Percentiles rank a stretch among this genome's conserved stretches.
Conservation (phyloP, 257 asterid species). For the Solanum medicagineum region DNA sequence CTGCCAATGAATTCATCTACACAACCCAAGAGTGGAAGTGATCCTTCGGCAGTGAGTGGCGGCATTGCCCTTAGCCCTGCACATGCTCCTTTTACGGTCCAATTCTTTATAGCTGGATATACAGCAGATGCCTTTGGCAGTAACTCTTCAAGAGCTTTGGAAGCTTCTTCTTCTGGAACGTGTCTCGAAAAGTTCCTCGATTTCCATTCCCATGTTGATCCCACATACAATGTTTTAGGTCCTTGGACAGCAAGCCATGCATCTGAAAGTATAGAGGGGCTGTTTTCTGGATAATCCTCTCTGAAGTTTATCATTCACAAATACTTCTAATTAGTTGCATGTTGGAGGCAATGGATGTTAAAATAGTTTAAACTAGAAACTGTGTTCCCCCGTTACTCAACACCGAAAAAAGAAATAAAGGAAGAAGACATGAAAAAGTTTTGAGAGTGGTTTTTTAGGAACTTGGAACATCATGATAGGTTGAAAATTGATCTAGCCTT, state of each 20-base stretch:
- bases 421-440: not conserved
- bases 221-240: constrained; percentile 44
- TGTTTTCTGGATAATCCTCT: constrained; percentile 45
- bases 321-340: not conserved
- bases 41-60: constrained; percentile 59
- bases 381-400: not conserved
- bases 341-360: not conserved
- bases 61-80: constrained; percentile 96
- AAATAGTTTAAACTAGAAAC: not conserved
- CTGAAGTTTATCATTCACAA: constrained; percentile 20
- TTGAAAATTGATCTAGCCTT: not conserved
- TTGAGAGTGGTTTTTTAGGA: not conserved
- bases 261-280: constrained; percentile 82
- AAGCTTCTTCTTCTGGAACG: constrained; percentile 50
- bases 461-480: not conserved
- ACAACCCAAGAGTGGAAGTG: constrained; percentile 75
- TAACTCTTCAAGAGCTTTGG: constrained; percentile 47
- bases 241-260: constrained; percentile 89
- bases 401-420: not conserved
- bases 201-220: constrained; percentile 97
- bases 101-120: constrained; percentile 54
- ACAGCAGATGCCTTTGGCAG: constrained; percentile 51
- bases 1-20: constrained; percentile 37
- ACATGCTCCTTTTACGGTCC: constrained; percentile 47
- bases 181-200: constrained; percentile 50